phyloP scores from a whole-genome alignment of 495 filamentous ascomycete genomes.

The Aspergillus avenaceus region DNA sequence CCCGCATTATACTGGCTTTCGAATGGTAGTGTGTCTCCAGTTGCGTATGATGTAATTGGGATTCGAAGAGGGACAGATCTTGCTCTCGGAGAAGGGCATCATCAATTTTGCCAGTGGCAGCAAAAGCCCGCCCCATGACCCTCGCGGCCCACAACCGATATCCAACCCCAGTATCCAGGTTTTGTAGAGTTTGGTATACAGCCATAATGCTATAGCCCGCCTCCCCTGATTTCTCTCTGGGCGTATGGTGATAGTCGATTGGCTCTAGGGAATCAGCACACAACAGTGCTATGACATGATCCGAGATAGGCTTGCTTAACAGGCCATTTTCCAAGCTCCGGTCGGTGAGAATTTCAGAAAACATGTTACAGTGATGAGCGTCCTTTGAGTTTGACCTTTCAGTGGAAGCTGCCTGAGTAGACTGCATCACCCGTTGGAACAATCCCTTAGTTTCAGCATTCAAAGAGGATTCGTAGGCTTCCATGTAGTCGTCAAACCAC shows the following conservation, averaged over 20 bases:
- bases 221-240: slow-evolving; percentile 53
- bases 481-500: slow-evolving; percentile 66
- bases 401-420: slow-evolving; percentile 54
- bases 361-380: slow-evolving; percentile 65
- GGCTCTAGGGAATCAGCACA: slow-evolving; percentile 65
- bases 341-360: slow-evolving; percentile 72
- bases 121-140: slow-evolving; percentile 80
- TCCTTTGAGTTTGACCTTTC: slow-evolving; percentile 56
- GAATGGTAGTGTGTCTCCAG: slow-evolving; percentile 28
- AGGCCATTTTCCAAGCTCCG: slow-evolving; percentile 56
- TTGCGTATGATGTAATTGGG: background rate
- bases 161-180: slow-evolving; percentile 52
- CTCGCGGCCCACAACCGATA: slow-evolving; percentile 83
- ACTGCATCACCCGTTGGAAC: slow-evolving; percentile 61
- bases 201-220: slow-evolving; percentile 56
- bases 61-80: slow-evolving; percentile 23
- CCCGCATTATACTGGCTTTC: slow-evolving; percentile 52
- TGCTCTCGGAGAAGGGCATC: slow-evolving; percentile 40
- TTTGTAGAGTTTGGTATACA: slow-evolving; percentile 70
- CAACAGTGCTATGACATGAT: slow-evolving; percentile 69
- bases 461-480: slow-evolving; percentile 50
- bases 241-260: slow-evolving; percentile 53
- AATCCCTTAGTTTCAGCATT: slow-evolving; percentile 40
- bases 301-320: slow-evolving; percentile 61
- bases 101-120: slow-evolving; percentile 61